Evolutionary conservation across 1,284 basidiomycete genomes (phyloP), one percentile per base, ranked within the genome.

Genomic region (Fomitopsis palustris): DNA sequence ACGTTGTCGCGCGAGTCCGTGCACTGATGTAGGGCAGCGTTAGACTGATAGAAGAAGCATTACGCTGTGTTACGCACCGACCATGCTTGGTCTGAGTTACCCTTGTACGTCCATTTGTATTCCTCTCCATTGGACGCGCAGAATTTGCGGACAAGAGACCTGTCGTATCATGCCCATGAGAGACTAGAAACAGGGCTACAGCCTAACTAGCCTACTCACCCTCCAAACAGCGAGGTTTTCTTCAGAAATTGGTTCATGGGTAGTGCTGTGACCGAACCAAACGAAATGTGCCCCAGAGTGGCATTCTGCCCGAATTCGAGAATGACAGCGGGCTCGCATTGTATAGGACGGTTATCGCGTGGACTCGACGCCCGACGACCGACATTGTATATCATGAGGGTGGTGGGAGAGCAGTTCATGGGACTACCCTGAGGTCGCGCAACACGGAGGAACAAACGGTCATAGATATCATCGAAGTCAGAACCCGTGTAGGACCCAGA

Each of bases 391-490:
- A 90, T 80, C 68, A 69, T 69, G 19, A 68, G 63, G 35, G 68
- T 67, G 10, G 62, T 41, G 21, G 55, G 53, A 10, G 62, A 27
- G 21, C 47, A 53, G 43, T 55, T 55, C n/a, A 56, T 43, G 21
- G 51, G 29, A 21, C 59, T 61, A 14, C 77, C 77, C 17, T 79
- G 76, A 19, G 75, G 70, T 2, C 79, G 78, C 4, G 78, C 71
- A 45, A 88, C 77, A 59, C 84, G 85, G 58, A 87, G 79, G 74
- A 87, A 90, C 63, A 83, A 72, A 57, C 87, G 82, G 72, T 90
- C 87, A 67, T 90, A 90, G 64, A 88, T 81, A 65, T 90, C 87
- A 67, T 90, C 86, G 64, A 84, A 88, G 74, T 89, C 86, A 0
- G 85, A 81, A 52, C 73, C 72, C 12, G 76, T 74, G 61, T 81